A percentile compares a stretch with the other conserved stretches of the same genome.
Conservation (phyloP, 1,139 yeast genomes). For the Pneumocystis canis region DNA sequence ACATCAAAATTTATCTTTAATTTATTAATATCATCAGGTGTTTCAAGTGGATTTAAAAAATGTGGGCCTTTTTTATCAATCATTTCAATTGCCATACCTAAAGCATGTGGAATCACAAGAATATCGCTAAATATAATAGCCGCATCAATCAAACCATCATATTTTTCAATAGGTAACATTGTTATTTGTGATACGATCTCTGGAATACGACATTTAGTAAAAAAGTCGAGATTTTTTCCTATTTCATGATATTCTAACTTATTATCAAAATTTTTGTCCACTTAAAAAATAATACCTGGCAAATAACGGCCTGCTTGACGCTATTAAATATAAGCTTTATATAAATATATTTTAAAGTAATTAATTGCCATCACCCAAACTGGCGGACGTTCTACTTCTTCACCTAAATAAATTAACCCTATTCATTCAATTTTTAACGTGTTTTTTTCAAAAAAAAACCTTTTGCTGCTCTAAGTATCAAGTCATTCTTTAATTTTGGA, state of each 20-base stretch:
- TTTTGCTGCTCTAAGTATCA: slow-evolving; percentile 76
- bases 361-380: slow-evolving; percentile 61
- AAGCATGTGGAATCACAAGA: slow-evolving; percentile 91
- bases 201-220: slow-evolving; percentile 84
- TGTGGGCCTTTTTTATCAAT: slow-evolving; percentile 91
- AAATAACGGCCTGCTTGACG: slow-evolving; percentile 58
- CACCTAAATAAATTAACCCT: slow-evolving; percentile 27
- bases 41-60: slow-evolving; percentile 74
- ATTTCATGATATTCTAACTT: slow-evolving; percentile 80
- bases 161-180: slow-evolving; percentile 86
- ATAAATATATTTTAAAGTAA: not conserved
- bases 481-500: slow-evolving; percentile 70
- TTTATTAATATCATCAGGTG: slow-evolving; percentile 51
- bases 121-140: slow-evolving; percentile 94
- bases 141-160: slow-evolving; percentile 80
- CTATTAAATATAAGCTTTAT: slow-evolving; percentile 28
- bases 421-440: slow-evolving; percentile 17
- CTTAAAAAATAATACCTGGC: slow-evolving; percentile 18
- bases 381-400: slow-evolving; percentile 89
- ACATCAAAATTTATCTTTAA: slow-evolving; percentile 36
- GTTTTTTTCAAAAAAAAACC: slow-evolving; percentile 21
- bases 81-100: slow-evolving; percentile 94
- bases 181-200: slow-evolving; percentile 89
- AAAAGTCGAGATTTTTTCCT: slow-evolving; percentile 76
- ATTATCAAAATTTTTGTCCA: not conserved